Evolutionary conservation across 2,329 filamentous ascomycete species (phyloP).

Genomic region (Dactylonectria macrodidyma): DNA sequence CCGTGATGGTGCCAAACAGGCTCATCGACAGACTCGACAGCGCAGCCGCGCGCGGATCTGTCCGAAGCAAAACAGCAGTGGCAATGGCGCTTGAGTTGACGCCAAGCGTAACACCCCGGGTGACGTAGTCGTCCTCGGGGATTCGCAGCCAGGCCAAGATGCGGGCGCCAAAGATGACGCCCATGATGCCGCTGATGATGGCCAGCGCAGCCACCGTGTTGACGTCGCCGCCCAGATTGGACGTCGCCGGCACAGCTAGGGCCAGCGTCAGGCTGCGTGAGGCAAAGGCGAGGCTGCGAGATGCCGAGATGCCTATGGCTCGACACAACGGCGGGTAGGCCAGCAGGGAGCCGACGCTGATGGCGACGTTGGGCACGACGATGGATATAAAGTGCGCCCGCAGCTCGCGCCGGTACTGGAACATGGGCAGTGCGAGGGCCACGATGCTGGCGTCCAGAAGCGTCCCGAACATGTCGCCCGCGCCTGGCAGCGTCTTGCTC

Average conservation of each 20-base stretch:
- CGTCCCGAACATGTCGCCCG: constrained; percentile 69
- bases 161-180: constrained; percentile 67
- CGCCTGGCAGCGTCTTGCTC: constrained; percentile 59
- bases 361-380: constrained; percentile 65
- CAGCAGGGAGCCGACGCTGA: constrained; percentile 69
- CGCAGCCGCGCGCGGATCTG: constrained; percentile 72
- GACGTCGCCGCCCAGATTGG: constrained; percentile 70
- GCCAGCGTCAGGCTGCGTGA: constrained; percentile 72
- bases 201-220: constrained; percentile 70
- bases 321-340: constrained; percentile 70
- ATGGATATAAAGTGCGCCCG: constrained; percentile 68
- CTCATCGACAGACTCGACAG: constrained; percentile 73
- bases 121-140: constrained; percentile 75
- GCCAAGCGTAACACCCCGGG: constrained; percentile 73
- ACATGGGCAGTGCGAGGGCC: constrained; percentile 73
- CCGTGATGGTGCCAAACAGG: constrained; percentile 71
- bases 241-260: constrained; percentile 69
- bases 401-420: constrained; percentile 71
- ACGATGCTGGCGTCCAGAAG: constrained; percentile 72
- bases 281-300: constrained; percentile 68
- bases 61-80: constrained; percentile 69
- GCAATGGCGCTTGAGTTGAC: constrained; percentile 73
- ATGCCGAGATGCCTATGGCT: constrained; percentile 67
- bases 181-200: constrained; percentile 72
- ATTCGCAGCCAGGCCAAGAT: constrained; percentile 66